Percentiles rank a stretch among this genome's conserved stretches.
These are phyloP conservation scores for Daldinia grandis DNA, from an alignment of 495 filamentous ascomycete species.

Conservation along the genomic window DNA sequence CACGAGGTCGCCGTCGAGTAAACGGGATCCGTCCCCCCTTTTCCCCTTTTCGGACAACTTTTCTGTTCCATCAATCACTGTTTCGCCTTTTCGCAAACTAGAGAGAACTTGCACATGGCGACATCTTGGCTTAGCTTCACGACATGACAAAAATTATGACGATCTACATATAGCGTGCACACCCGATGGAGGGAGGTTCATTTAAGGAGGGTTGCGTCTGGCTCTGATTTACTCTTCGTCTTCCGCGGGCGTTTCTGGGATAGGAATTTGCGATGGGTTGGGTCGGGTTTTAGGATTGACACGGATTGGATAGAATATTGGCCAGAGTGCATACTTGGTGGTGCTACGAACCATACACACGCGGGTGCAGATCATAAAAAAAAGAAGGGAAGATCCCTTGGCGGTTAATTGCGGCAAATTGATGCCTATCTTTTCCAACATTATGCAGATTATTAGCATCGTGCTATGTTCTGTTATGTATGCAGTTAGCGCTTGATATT, in stretches of 20 bases:
- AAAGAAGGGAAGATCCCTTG: conserved; percentile 15
- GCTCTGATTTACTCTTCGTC: conserved; percentile 2
- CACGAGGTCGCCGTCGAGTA: conserved; percentile 55
- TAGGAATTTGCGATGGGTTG: conserved; percentile 9
- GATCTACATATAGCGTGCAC: conserved; percentile 33
- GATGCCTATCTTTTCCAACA: conserved; percentile 26
- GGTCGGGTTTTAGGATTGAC: conserved; percentile 6
- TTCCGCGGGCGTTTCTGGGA: conserved; percentile 25
- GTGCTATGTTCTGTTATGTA: not conserved
- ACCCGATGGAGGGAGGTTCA: conserved; percentile 20
- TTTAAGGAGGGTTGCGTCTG: not conserved
- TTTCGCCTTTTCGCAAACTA: conserved; percentile 8
- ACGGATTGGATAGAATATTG: conserved; percentile 22
- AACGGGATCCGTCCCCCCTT: too few species aligned
- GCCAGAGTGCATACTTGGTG: conserved; percentile 10
- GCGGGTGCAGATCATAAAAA: conserved; percentile 8
- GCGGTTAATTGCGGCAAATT: conserved; percentile 40
- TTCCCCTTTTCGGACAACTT: not conserved
- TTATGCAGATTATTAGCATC: not conserved
- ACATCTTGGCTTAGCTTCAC: conserved; percentile 20
- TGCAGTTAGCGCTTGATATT: conserved; percentile 20
- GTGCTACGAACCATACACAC: conserved; percentile 5
- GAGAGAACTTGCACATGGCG: conserved; percentile 20
- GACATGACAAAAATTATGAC: conserved; percentile 34
- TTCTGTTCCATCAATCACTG: not conserved